Percentiles rank a stretch among this genome's conserved stretches.
Evolutionary conservation across 495 filamentous ascomycete genomes (phyloP).

Genomic region (Annulohypoxylon moriforme): DNA sequence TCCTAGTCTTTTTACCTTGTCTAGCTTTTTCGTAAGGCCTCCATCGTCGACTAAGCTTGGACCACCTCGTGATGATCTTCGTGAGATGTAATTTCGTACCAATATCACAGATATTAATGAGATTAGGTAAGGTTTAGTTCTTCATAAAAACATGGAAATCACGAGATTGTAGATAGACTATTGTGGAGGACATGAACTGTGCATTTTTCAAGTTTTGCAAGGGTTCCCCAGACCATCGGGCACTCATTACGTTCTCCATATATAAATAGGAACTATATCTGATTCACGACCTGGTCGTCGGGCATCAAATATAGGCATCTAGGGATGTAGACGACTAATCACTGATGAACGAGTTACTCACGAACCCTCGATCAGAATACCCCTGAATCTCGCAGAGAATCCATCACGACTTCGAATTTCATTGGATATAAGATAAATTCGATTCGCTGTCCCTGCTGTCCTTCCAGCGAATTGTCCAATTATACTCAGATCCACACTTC

Average conservation of each 20-base stretch:
- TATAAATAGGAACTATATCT: conserved; percentile 33
- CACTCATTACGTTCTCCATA: conserved; percentile 22
- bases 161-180: conserved; percentile 22
- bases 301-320: conserved; percentile 25
- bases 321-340: background rate
- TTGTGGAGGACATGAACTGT: conserved; percentile 4
- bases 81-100: conserved; percentile 25
- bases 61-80: conserved; percentile 22
- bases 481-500: conserved; percentile 20
- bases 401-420: conserved; percentile 2
- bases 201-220: conserved; percentile 4
- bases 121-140: conserved; percentile 22
- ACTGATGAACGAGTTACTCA: conserved; percentile 11
- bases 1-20: conserved; percentile 20
- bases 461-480: conserved; percentile 22
- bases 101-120: conserved; percentile 9
- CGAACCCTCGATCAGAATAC: conserved; percentile 18
- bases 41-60: conserved; percentile 22
- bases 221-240: conserved; percentile 9
- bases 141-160: conserved; percentile 8
- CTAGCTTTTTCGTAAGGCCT: conserved; percentile 30
- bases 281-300: conserved; percentile 19
- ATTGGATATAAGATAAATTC: conserved; percentile 24
- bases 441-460: conserved; percentile 3
- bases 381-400: conserved; percentile 13